Evolutionary conservation across 176 grass and related monocot genomes (phyloP).

Genomic region (Elaeis guineensis): DNA sequence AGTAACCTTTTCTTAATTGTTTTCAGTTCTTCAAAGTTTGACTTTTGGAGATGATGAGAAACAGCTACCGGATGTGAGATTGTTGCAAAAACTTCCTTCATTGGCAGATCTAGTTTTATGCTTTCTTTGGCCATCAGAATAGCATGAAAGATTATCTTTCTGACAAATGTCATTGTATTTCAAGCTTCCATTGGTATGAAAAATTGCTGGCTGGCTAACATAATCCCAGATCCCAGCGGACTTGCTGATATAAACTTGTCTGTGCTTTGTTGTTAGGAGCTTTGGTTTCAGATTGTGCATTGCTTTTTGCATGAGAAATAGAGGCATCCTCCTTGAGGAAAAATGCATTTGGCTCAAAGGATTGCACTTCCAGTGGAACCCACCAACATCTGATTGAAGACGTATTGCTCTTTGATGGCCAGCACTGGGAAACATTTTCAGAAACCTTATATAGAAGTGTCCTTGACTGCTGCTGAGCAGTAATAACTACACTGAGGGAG

Average conservation of each 20-base stretch:
- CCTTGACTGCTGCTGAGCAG: no score
- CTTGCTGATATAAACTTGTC: slow-evolving; percentile 42
- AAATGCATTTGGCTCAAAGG: slow-evolving; percentile 32
- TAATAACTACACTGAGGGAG: no score
- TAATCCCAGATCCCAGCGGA: slow-evolving; percentile 57
- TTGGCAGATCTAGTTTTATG: slow-evolving; percentile 6
- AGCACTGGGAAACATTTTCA: slow-evolving; percentile 43
- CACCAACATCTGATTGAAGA: slow-evolving; percentile 41
- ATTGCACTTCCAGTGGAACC: slow-evolving; percentile 34
- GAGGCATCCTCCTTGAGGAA: slow-evolving; percentile 19
- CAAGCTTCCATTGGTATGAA: slow-evolving; percentile 29
- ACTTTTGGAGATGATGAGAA: slow-evolving; percentile 17
- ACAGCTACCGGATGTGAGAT: slow-evolving; percentile 15
- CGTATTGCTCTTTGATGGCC: slow-evolving; percentile 39
- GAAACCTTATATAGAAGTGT: neutral
- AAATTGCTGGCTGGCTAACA: slow-evolving; percentile 41
- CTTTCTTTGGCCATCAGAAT: slow-evolving; percentile 27
- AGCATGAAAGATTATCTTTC: slow-evolving; percentile 27
- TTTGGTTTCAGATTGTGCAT: slow-evolving; percentile 31
- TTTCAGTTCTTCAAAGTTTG: slow-evolving; percentile 49
- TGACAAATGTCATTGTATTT: slow-evolving; percentile 25
- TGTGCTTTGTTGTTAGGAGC: slow-evolving; percentile 27
- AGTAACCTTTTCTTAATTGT: slow-evolving; percentile 39
- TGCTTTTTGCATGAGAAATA: slow-evolving; percentile 20
- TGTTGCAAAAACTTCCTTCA: slow-evolving; percentile 17